A percentile compares a stretch with the other conserved stretches of the same genome.
These are phyloP conservation scores for Trichoderma oligosporum DNA, from an alignment of 2,329 filamentous ascomycete species.

Conservation along the genomic window DNA sequence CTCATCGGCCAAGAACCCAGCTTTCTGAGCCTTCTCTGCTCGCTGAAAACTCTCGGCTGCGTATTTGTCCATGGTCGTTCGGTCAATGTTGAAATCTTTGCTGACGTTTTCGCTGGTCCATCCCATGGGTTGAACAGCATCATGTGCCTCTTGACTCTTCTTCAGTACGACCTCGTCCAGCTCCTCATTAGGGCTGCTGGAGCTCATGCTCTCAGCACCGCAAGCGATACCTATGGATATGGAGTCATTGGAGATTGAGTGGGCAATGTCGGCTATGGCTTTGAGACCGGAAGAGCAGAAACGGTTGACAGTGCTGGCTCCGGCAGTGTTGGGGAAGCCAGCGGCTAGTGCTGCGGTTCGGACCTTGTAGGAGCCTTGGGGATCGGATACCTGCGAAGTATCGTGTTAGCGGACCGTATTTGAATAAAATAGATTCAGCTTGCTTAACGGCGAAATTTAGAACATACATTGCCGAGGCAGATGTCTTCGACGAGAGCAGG, in stretches of 20 bases:
- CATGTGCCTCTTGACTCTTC: constrained; percentile 69
- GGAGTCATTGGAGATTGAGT: constrained; percentile 72
- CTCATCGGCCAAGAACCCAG: constrained; percentile 88
- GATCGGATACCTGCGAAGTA: constrained; percentile 64
- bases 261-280: constrained; percentile 90
- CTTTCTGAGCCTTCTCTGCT: constrained; percentile 86
- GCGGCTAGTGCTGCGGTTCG: constrained; percentile 86
- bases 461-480: constrained; percentile 77
- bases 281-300: constrained; percentile 98
- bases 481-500: constrained; percentile 83
- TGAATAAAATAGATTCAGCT: neutral
- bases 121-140: constrained; percentile 95
- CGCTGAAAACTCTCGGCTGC: constrained; percentile 83
- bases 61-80: constrained; percentile 78
- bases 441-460: neutral
- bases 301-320: constrained; percentile 79
- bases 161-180: constrained; percentile 73
- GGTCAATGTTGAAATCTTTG: constrained; percentile 78
- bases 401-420: constrained; percentile 4
- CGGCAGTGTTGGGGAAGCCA: constrained; percentile 86
- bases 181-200: constrained; percentile 62
- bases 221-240: constrained; percentile 87
- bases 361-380: constrained; percentile 83
- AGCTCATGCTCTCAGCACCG: constrained; percentile 85
- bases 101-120: constrained; percentile 97